phyloP scores from a whole-genome alignment of 2,329 filamentous ascomycete genomes.

The Grosmannia serpens region DNA sequence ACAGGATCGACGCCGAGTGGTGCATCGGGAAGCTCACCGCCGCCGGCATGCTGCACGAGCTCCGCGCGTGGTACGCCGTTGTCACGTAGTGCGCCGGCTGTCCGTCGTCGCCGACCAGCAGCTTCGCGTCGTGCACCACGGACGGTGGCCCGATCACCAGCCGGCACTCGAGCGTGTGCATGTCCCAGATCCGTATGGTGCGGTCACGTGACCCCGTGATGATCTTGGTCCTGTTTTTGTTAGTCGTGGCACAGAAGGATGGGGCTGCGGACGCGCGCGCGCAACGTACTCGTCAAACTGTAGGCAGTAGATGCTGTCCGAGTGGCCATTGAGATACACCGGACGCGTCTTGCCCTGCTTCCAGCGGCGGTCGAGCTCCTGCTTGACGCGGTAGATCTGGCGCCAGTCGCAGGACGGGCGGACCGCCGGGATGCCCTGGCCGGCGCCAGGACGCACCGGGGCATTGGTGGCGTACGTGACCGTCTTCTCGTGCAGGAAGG shows the following conservation, averaged over 20 bases:
- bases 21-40: conserved; percentile 49
- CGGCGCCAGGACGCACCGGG: conserved; percentile 39
- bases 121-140: conserved; percentile 40
- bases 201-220: conserved; percentile 93
- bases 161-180: conserved; percentile 74
- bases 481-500: conserved; percentile 50
- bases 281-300: conserved; percentile 90
- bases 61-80: conserved; percentile 20
- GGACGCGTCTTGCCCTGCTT: conserved; percentile 64
- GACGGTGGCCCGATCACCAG: conserved; percentile 75
- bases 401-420: conserved; percentile 68
- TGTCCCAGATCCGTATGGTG: conserved; percentile 93
- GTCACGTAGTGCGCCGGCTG: conserved; percentile 44
- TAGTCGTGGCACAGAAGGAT: conserved; percentile 8
- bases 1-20: conserved; percentile 88
- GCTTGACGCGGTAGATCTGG: conserved; percentile 67
- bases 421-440: conserved; percentile 44
- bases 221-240: conserved; percentile 63
- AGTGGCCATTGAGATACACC: conserved; percentile 85
- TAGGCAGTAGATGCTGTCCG: conserved; percentile 93
- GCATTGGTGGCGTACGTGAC: conserved; percentile 46
- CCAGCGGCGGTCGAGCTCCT: conserved; percentile 70
- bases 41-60: conserved; percentile 35
- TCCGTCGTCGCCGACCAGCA: conserved; percentile 41
- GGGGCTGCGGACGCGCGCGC: background rate